Evolutionary conservation across 2,329 filamentous ascomycete species (phyloP), one percentile per base, ranked within the genome.

Genomic region (Sporothrix pseudoabietina): DNA sequence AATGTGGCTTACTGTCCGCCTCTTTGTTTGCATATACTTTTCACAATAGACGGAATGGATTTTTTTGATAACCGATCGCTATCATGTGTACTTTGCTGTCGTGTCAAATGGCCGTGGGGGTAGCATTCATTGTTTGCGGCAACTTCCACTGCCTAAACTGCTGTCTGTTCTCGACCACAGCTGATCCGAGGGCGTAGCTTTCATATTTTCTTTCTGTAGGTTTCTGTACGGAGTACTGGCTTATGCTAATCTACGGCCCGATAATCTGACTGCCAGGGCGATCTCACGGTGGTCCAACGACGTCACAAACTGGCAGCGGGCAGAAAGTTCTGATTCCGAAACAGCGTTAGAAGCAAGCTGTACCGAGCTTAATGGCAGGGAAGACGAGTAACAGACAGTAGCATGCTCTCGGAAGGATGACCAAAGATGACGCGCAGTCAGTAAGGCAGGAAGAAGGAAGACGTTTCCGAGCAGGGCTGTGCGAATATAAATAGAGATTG

Each of bases 41-140:
- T 59, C 30, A n/a, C 9, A 16, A 65, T 65, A 65, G 61, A 65
- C 61, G 61, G 61, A 65, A 65, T 65, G 61, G 39, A 65, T 30
- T 44, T 47, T 47, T 44, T 63, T 61, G 19, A 49, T 49, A 49
- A 49, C 26, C 26, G 26, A 26, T 26, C 26, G 26, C 26, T 26
- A 26, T 26, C 26, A 26, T 26, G 26, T 26, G 26, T 26, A 2
- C 26, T 26, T 26, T 26, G 2, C 26, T 26, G 26, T 26, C 26
- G 26, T 26, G 26, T 26, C 26, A 44, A 10, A 44, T 30, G 26
- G 54, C 10, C 54, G 26, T 32, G 26, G 26, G 54, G 54, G 54
- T 16, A 14, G 26, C 54, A 57, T 57, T 7, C 54, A 57, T 57
- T 32, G 54, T 32, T 30, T 30, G 54, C 26, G 41, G 14, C 52